Conservation (phyloP, 306 rosid species). For the Vicia villosa region DNA sequence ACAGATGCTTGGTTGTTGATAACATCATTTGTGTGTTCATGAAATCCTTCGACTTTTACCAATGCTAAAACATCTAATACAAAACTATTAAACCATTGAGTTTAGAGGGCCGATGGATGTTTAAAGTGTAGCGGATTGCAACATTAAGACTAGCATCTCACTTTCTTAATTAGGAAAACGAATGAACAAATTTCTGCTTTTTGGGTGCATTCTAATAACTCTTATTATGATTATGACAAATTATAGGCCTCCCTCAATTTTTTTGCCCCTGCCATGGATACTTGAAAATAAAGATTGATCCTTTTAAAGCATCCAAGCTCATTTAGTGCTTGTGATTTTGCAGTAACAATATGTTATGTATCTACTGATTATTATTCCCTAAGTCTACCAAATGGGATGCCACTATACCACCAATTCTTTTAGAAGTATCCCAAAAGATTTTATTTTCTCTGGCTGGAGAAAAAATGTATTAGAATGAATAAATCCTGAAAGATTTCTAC, state of each 20-base stretch:
- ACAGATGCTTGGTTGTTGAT: constrained; percentile 27
- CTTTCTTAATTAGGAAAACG: constrained; percentile 11
- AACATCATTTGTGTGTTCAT: constrained; percentile 6
- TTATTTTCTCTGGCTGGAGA: constrained; percentile 6
- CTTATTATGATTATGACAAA: constrained; percentile 17
- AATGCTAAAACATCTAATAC: constrained; percentile 27
- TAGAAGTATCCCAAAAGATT: constrained; percentile 8
- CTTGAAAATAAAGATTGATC: not conserved
- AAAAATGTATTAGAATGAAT: constrained; percentile 7
- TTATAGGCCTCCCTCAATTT: constrained; percentile 1
- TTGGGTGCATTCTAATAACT: constrained; percentile 17
- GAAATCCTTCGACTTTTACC: constrained; percentile 21
- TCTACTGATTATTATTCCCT: constrained; percentile 2
- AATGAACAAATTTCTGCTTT: constrained; percentile 6
- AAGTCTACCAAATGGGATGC: constrained; percentile 13
- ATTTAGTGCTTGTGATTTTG: constrained; percentile 16
- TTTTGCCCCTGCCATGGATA: constrained; percentile 13
- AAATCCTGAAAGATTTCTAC: constrained; percentile 20
- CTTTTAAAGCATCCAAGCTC: constrained; percentile 19
- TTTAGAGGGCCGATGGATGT: constrained; percentile 20
- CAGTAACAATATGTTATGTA: constrained; percentile 17
- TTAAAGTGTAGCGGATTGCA: constrained; percentile 22
- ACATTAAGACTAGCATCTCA: constrained; percentile 12
- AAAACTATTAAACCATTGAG: constrained; percentile 5
- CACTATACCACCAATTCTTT: not conserved